phyloP scores from a whole-genome alignment of 768 basidiomycete species.

The Rhodotorula graminis region DNA sequence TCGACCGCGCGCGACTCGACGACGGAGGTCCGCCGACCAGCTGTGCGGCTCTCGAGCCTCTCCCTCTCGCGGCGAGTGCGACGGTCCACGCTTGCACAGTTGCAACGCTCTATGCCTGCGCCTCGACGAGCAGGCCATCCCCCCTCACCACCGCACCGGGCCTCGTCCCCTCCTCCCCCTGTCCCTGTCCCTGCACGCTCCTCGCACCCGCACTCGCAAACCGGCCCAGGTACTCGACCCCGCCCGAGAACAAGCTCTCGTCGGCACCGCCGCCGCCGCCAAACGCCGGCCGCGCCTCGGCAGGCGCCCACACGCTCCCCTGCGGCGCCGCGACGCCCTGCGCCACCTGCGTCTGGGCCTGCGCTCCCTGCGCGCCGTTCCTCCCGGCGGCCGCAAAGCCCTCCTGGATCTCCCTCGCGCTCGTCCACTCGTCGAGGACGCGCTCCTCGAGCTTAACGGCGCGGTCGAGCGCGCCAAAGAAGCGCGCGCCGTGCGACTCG shows the following conservation, averaged over 20 bases:
- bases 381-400: constrained; percentile 14
- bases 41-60: no score
- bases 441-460: constrained; percentile 60
- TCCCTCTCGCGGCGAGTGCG: no score
- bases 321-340: neutral
- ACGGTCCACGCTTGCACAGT: no score
- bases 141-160: neutral
- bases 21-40: no score
- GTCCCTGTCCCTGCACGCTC: no score
- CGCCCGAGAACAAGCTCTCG: constrained; percentile 23
- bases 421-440: constrained; percentile 57
- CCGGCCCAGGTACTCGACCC: constrained; percentile 14
- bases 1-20: no score
- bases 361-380: neutral
- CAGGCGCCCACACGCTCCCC: neutral
- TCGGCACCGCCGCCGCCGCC: neutral
- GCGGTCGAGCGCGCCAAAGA: constrained; percentile 61
- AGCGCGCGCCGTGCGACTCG: constrained; percentile 64
- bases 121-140: neutral
- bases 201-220: neutral
- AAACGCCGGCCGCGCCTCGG: constrained; percentile 1
- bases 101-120: neutral
- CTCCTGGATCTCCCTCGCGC: constrained; percentile 27
- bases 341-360: neutral
- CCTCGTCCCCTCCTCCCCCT: neutral